A percentile compares a stretch with the other conserved stretches of the same genome.
phyloP scores from a whole-genome alignment of 2,329 filamentous ascomycete genomes.

The Polytolypa hystricis region DNA sequence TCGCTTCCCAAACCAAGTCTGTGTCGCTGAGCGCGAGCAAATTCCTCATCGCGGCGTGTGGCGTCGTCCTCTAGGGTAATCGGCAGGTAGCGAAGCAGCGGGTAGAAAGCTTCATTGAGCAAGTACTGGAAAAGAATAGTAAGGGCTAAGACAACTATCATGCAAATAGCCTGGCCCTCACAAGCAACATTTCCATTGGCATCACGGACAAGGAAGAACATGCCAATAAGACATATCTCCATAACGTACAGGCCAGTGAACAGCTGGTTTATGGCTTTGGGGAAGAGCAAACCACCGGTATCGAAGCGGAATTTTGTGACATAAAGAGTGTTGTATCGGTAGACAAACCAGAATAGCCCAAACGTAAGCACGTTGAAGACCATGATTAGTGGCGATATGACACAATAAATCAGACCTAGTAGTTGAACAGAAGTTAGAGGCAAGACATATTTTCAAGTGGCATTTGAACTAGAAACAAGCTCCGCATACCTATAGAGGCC shows the following conservation, averaged over 20 bases:
- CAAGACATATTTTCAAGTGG: no score
- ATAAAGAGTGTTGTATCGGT: slow-evolving; percentile 94
- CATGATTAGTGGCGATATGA: slow-evolving; percentile 81
- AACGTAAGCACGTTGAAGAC: slow-evolving; percentile 93
- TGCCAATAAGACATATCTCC: slow-evolving; percentile 77
- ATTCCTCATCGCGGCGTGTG: slow-evolving; percentile 78
- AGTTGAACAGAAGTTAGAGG: slow-evolving; percentile 1
- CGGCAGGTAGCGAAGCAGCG: slow-evolving; percentile 77
- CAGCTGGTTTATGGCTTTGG: slow-evolving; percentile 84
- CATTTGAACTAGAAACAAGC: no score
- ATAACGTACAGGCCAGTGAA: slow-evolving; percentile 94
- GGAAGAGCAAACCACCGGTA: slow-evolving; percentile 86
- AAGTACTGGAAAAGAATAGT: slow-evolving; percentile 70
- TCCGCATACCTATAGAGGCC: slow-evolving; percentile 64
- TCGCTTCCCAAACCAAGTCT: slow-evolving; percentile 52
- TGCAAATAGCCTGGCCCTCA: slow-evolving; percentile 66
- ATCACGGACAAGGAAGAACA: slow-evolving; percentile 71
- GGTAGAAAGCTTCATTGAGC: slow-evolving; percentile 72
- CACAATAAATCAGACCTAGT: slow-evolving; percentile 63
- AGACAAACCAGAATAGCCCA: slow-evolving; percentile 79
- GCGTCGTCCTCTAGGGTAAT: slow-evolving; percentile 96
- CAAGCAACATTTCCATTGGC: slow-evolving; percentile 46
- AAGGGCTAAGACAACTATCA: slow-evolving; percentile 62
- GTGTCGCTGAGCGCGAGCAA: slow-evolving; percentile 64
- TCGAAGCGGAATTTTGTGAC: slow-evolving; percentile 82